Conservation (phyloP, 1,139 yeast species). For the Saccharomyces hybrid region DNA sequence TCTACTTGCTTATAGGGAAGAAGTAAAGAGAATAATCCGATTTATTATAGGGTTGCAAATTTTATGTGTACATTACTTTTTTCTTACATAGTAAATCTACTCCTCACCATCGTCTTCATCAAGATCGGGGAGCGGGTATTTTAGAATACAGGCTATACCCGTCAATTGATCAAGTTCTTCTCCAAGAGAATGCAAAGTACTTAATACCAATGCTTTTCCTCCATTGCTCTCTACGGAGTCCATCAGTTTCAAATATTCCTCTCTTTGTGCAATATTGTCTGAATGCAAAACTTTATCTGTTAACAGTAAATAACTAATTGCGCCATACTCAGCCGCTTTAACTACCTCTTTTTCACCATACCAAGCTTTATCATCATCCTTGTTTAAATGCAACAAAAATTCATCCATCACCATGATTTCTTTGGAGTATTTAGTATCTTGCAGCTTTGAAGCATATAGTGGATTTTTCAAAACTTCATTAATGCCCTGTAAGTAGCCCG, state of each 20-base stretch:
- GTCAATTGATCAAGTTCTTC: conserved; percentile 82
- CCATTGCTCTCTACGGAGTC: conserved; percentile 67
- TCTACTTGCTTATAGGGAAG: too few relatives aligned
- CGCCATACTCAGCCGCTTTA: conserved; percentile 70
- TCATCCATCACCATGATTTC: conserved; percentile 68
- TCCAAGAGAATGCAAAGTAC: conserved; percentile 85
- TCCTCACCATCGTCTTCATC: conserved; percentile 54
- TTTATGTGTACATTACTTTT: neutral
- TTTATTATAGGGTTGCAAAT: neutral
- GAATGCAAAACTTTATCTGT: conserved; percentile 77
- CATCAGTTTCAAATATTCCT: conserved; percentile 57
- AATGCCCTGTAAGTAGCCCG: conserved; percentile 88
- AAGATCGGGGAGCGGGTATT: conserved; percentile 76
- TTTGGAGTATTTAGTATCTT: conserved; percentile 76
- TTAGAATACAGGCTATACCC: conserved; percentile 82
- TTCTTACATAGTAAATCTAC: neutral
- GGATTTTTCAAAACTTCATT: conserved; percentile 77
- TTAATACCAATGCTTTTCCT: conserved; percentile 71
- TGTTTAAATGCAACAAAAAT: conserved; percentile 67
- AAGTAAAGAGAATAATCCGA: neutral
- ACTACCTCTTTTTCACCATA: conserved; percentile 79
- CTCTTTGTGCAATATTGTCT: conserved; percentile 62
- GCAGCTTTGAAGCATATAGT: conserved; percentile 53
- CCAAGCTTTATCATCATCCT: conserved; percentile 85
- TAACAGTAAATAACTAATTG: conserved; percentile 65